Evolutionary conservation across 2,329 filamentous ascomycete species (phyloP).

Genomic region (Cyclaneusma minus): DNA sequence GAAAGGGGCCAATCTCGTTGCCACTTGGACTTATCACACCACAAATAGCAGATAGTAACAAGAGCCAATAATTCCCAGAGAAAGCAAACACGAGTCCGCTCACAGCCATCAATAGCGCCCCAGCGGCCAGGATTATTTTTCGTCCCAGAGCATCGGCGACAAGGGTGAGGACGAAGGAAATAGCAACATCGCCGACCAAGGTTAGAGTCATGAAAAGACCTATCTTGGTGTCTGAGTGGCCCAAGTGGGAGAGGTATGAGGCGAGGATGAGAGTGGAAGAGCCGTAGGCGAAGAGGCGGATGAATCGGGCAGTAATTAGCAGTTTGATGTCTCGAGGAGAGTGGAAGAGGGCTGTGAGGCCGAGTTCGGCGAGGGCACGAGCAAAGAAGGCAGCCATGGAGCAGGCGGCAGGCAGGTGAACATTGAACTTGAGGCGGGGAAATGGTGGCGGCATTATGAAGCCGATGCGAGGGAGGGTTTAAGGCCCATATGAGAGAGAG

Average conservation of each 20-base stretch:
- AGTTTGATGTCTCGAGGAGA: slow-evolving; percentile 36
- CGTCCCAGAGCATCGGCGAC: slow-evolving; percentile 43
- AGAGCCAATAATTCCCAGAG: slow-evolving; percentile 37
- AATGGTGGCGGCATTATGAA: no score
- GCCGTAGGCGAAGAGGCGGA: slow-evolving; percentile 49
- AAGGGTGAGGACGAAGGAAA: slow-evolving; percentile 42
- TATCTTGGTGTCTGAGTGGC: slow-evolving; percentile 32
- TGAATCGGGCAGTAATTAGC: slow-evolving; percentile 40
- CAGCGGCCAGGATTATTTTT: slow-evolving; percentile 33
- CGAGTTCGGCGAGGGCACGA: no score
- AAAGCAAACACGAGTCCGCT: slow-evolving; percentile 40
- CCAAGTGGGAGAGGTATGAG: slow-evolving; percentile 34
- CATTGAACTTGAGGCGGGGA: no score
- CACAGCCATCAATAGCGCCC: slow-evolving; percentile 36
- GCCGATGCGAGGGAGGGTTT: no score
- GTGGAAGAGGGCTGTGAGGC: slow-evolving; percentile 25
- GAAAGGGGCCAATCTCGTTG: slow-evolving; percentile 48
- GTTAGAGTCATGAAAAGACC: slow-evolving; percentile 54
- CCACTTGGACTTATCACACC: slow-evolving; percentile 48
- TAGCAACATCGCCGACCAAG: slow-evolving; percentile 38
- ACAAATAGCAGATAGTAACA: slow-evolving; percentile 39
- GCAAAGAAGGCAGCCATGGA: no score
- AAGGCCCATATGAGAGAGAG: no score
- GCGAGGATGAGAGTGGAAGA: slow-evolving; percentile 40
- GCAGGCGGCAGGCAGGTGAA: no score